Percentiles rank a stretch among this genome's conserved stretches.
Conservation (phyloP, 352 stramenopile species). For the Globisporangium acanthophoron region DNA sequence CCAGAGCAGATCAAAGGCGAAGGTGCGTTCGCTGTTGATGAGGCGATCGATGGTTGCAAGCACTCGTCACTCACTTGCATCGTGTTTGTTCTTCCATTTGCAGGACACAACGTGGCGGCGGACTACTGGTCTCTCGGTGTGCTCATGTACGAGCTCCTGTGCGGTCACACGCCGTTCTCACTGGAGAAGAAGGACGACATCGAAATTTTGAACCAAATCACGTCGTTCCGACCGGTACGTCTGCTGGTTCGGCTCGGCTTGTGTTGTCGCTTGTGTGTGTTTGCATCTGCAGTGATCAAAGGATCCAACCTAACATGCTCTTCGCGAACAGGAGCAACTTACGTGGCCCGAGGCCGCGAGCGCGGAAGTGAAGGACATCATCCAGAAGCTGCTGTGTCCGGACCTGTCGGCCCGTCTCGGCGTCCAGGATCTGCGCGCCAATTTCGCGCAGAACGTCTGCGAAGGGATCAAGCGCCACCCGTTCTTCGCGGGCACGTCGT, state of each 20-base stretch:
- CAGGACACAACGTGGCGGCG: slow-evolving; percentile 77
- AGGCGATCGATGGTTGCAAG: background rate
- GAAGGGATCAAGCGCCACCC: slow-evolving; percentile 73
- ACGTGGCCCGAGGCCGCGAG: slow-evolving; percentile 67
- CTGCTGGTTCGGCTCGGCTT: background rate
- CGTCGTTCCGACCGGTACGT: slow-evolving; percentile 66
- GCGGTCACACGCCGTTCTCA: slow-evolving; percentile 86
- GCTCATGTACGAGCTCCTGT: slow-evolving; percentile 92
- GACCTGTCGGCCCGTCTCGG: slow-evolving; percentile 56
- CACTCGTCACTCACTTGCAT: background rate
- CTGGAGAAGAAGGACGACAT: slow-evolving; percentile 78
- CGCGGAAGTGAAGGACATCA: slow-evolving; percentile 66
- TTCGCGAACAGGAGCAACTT: slow-evolving; percentile 31
- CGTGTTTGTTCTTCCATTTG: background rate
- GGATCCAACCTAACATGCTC: background rate
- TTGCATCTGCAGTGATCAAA: too few species aligned
- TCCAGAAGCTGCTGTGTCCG: slow-evolving; percentile 52
- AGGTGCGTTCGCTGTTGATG: slow-evolving; percentile 21
- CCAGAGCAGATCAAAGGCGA: slow-evolving; percentile 86
- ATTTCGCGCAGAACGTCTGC: slow-evolving; percentile 41
- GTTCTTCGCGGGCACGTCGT: slow-evolving; percentile 81
- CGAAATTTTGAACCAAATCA: slow-evolving; percentile 85
- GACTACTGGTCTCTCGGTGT: slow-evolving; percentile 94
- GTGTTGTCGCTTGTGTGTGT: too few species aligned
- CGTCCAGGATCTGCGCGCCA: slow-evolving; percentile 36